A percentile compares a stretch with the other conserved stretches of the same genome.
Conservation (phyloP, 495 filamentous ascomycete genomes). For the Mytilinidion resinicola region DNA sequence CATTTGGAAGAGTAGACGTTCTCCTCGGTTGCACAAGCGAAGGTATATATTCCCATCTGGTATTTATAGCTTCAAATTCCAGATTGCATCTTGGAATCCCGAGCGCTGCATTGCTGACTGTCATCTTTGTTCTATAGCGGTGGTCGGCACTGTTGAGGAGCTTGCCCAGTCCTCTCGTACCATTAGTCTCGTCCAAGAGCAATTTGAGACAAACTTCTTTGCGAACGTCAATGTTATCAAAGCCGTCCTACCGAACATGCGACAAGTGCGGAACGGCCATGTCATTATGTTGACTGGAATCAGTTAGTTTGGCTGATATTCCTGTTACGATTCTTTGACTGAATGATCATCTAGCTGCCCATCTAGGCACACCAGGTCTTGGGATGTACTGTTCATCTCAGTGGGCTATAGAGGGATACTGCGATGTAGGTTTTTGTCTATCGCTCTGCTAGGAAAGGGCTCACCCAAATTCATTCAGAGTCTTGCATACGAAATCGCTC, state of each 20-base stretch:
- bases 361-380: constrained; percentile 88
- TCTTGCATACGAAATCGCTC: constrained; percentile 91
- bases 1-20: constrained; percentile 84
- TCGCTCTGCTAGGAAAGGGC: not conserved
- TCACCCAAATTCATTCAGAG: constrained; percentile 47
- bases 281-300: constrained; percentile 86
- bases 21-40: constrained; percentile 82
- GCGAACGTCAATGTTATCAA: constrained; percentile 94
- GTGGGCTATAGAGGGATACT: constrained; percentile 97
- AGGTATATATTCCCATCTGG: constrained; percentile 44
- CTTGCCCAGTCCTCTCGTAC: constrained; percentile 66
- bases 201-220: constrained; percentile 93
- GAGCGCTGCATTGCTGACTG: not conserved
- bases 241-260: constrained; percentile 72
- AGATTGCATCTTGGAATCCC: not conserved
- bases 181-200: constrained; percentile 71
- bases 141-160: constrained; percentile 90
- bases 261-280: constrained; percentile 73
- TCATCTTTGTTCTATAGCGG: constrained; percentile 43
- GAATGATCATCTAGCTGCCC: constrained; percentile 50
- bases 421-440: constrained; percentile 52
- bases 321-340: not conserved
- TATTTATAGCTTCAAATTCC: not conserved
- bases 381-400: constrained; percentile 85
- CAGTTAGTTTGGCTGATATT: constrained; percentile 40